Evolutionary conservation across 768 basidiomycete species (phyloP), one percentile per base, ranked within the genome.

Genomic region (Lactifluus hygrophoroides): DNA sequence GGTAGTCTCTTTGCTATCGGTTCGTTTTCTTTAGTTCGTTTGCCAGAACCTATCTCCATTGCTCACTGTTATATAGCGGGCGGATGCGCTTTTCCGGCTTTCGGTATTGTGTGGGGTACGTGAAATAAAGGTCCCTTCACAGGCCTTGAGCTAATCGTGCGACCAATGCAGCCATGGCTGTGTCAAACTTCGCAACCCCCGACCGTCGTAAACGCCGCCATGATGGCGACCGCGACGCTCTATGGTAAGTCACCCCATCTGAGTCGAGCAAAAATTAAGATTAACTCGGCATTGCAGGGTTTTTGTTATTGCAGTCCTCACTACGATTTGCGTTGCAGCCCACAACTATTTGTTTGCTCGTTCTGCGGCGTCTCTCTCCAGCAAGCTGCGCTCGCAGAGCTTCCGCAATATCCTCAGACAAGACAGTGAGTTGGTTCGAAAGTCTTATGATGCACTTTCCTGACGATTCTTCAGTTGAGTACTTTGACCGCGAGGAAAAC

Each of bases 401-500:
- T 93, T 96, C 80, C 76, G 71, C 48, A 81, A 93, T 5, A 84
- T 91, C 48, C 73, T 96, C 13, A 77, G 90, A 50, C 91, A 94
- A 75, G 94, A 95, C 67, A 84, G 88, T 82, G 66, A 71, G 80
- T 52, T 14, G 1, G 1, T 19, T 45, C 34, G 10, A 9, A 34
- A 27, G 7, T 17, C 10, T 3, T 10, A 2, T 28, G 27, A 30
- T 5, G 5, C 1, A 30, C 21, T 10, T 77, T 9, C 47, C 30
- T 11, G 14, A 3, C 35, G 1, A 11, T 10, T 57, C 48, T 46
- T 19, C 58, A 86, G 86, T 89, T 60, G 85, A 84, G 54, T 94
- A 85, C 75, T 94, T 94, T 60, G 92, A 94, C 70, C 82, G 80
- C 69, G 88, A 90, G 8, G 80, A 83, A 67, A 81, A 94, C 67